phyloP scores from a whole-genome alignment of 148 eudicot genomes.

The Fagopyrum tataricum region DNA sequence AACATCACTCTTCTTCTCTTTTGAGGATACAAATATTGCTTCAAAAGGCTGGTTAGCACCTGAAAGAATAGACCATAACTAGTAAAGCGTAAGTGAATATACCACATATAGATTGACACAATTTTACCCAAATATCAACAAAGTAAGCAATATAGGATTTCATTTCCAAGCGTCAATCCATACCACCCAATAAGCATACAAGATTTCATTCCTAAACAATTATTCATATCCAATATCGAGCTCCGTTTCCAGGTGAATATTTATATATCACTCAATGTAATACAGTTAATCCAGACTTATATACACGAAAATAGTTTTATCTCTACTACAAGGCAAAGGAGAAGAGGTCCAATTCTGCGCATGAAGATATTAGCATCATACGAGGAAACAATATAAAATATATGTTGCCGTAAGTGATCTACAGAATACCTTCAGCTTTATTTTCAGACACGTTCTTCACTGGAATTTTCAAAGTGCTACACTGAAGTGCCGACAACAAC shows the following conservation, averaged over 20 bases:
- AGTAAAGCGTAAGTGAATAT: neutral
- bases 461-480: constrained; percentile 70
- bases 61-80: constrained; percentile 16
- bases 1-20: constrained; percentile 35
- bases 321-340: no score
- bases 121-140: neutral
- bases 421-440: constrained; percentile 48
- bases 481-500: constrained; percentile 52
- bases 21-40: constrained; percentile 74
- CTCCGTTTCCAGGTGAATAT: no score
- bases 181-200: neutral
- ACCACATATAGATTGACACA: neutral
- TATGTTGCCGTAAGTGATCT: neutral
- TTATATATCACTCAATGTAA: no score
- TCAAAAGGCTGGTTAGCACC: constrained; percentile 82
- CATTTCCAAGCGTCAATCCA: neutral
- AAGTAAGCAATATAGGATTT: neutral
- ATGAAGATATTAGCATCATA: neutral
- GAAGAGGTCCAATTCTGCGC: no score
- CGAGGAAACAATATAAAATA: neutral
- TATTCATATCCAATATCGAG: no score
- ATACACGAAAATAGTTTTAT: no score
- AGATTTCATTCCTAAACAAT: neutral
- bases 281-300: no score
- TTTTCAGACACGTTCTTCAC: constrained; percentile 39